Percentiles rank a stretch among this genome's conserved stretches.
phyloP scores from a whole-genome alignment of 2,329 filamentous ascomycete species.

The Dactylellina sp. region DNA sequence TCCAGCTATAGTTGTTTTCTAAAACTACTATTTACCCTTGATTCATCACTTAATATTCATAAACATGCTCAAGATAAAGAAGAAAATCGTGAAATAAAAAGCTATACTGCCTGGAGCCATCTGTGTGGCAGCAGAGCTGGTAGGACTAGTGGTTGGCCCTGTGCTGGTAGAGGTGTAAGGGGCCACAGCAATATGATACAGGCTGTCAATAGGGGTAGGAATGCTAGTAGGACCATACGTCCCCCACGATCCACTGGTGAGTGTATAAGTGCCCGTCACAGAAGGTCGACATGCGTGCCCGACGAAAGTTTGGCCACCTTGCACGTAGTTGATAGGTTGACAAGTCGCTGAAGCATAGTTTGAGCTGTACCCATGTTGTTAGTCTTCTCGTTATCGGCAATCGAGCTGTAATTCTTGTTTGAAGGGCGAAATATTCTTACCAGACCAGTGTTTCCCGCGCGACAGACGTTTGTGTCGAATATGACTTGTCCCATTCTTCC shows the following conservation, averaged over 20 bases:
- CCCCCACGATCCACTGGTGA: conserved; percentile 4
- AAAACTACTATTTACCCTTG: too few species aligned
- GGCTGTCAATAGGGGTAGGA: conserved; percentile 7
- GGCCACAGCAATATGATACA: conserved; percentile 10
- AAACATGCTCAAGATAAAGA: background rate
- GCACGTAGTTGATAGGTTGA: background rate
- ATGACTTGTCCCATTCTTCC: background rate
- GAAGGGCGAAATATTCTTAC: conserved; percentile 1
- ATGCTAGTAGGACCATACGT: background rate
- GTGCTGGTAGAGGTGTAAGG: background rate
- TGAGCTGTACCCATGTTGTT: background rate
- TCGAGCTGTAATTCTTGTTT: too few species aligned
- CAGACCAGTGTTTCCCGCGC: background rate
- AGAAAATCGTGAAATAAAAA: conserved; percentile 1
- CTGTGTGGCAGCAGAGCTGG: background rate
- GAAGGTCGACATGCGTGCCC: background rate
- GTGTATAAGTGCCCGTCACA: background rate
- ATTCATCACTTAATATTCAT: too few species aligned
- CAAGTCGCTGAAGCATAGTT: background rate
- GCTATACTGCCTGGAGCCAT: background rate
- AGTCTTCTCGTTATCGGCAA: too few species aligned
- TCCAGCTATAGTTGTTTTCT: too few species aligned
- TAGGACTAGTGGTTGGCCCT: background rate
- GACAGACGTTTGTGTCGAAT: background rate
- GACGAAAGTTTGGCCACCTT: background rate